Percentiles rank a stretch among this genome's conserved stretches.
Evolutionary conservation across 2,329 filamentous ascomycete genomes (phyloP).

Genomic region (Emergomyces orientalis): DNA sequence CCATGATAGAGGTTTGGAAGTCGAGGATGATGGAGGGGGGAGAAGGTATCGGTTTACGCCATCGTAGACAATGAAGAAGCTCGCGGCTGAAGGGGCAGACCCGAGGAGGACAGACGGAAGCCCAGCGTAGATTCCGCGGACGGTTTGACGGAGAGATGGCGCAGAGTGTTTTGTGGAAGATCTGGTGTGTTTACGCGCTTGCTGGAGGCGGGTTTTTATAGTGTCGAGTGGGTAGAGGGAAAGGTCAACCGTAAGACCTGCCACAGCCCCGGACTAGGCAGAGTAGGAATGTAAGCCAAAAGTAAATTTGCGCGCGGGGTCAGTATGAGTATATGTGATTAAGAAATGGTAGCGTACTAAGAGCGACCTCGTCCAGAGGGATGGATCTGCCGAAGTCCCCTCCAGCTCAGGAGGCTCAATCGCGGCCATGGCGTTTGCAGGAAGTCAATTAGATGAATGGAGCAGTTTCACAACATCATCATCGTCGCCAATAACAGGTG

Average conservation of each 20-base stretch:
- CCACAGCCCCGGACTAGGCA: constrained; percentile 68
- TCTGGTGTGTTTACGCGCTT: constrained; percentile 47
- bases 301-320: background rate
- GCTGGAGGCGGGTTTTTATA: constrained; percentile 90
- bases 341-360: constrained; percentile 22
- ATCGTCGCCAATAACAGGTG: background rate
- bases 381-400: constrained; percentile 30
- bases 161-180: constrained; percentile 27
- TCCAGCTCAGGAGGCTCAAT: constrained; percentile 22
- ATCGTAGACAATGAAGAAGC: constrained; percentile 97
- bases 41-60: constrained; percentile 52
- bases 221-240: constrained; percentile 97
- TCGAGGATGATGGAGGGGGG: constrained; percentile 20
- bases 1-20: constrained; percentile 26
- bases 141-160: constrained; percentile 68
- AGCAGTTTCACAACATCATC: background rate
- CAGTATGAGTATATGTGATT: background rate
- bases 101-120: constrained; percentile 83
- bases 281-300: background rate
- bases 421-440: constrained; percentile 16
- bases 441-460: background rate
- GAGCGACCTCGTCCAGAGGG: constrained; percentile 37
- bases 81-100: constrained; percentile 83
- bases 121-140: constrained; percentile 86
- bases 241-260: constrained; percentile 92